Evolutionary conservation across 2,329 filamentous ascomycete species (phyloP), one percentile per base, ranked within the genome.

Genomic region (Alternaria ethzedia): DNA sequence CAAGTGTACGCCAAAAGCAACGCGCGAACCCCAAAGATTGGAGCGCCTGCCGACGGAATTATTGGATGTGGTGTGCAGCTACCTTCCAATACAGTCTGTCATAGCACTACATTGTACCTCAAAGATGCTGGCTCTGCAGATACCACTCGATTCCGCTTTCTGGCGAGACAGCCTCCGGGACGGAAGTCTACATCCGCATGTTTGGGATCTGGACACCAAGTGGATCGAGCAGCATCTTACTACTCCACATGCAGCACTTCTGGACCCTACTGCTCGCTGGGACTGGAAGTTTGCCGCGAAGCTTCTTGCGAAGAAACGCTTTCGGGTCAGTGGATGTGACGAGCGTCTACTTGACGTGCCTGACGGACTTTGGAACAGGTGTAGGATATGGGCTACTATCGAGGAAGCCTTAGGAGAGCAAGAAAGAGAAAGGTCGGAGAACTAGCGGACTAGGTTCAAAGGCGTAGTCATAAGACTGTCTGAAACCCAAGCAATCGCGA

Each of bases 371-470:
- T 74, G 70, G 72, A 75, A 76, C 51, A 60, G 74, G 45, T 70
- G 68, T 28, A 66, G 74, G 25, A 75, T 76, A 11, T 75, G 73
- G 74, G 66, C 57, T 20, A 70, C 69, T 21, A 54, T 74, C 7
- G 65, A 71, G 54, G 65, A 71, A 47, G 72, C 57, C 5, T 26
- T 68, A 21, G 25, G 54, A 15, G 20, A 59, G 11, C 20, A 44
- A 23, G 23, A 30, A 5, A 41, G 20, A 17, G 3, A 21, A 7
- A n/a, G 4, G 20, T 23, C 23, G 8, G 26, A 56, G 36, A 11
- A 25, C 47, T 51, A 41, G 54, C 21, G 21, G 44, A 6, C 47
- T 5, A 28, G 6, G 17, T 26, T 28, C 21, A 47, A 12, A 10
- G 45, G 13, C 10, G 30, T n/a, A 17, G 20, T 52, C 49, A 12